A percentile compares a stretch with the other conserved stretches of the same genome.
Evolutionary conservation across 2,329 filamentous ascomycete genomes (phyloP).

Genomic region (Penicillium nordicum): DNA sequence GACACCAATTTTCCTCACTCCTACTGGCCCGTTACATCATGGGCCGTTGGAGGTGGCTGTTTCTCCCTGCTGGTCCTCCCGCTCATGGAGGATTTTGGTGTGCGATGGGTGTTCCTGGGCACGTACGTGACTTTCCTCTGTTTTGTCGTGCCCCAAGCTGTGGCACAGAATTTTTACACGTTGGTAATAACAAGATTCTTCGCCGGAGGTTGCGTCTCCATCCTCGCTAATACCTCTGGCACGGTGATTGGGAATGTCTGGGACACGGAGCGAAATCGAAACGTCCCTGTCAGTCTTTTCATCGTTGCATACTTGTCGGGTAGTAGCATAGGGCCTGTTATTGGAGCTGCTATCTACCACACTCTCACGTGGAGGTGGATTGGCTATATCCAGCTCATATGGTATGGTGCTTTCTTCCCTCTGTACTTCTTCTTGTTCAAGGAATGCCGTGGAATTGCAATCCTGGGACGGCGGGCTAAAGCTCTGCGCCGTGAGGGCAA

Average conservation of each 20-base stretch:
- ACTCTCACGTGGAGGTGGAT: slow-evolving; percentile 37
- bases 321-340: slow-evolving; percentile 45
- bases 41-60: slow-evolving; percentile 30
- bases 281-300: slow-evolving; percentile 42
- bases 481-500: slow-evolving; percentile 32
- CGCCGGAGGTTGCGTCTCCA: slow-evolving; percentile 42
- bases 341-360: slow-evolving; percentile 38
- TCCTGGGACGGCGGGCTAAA: slow-evolving; percentile 36
- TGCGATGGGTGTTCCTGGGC: slow-evolving; percentile 40
- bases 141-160: slow-evolving; percentile 43
- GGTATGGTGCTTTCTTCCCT: slow-evolving; percentile 36
- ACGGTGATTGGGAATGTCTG: slow-evolving; percentile 33
- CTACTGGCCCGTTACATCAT: slow-evolving; percentile 34
- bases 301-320: slow-evolving; percentile 43
- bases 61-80: slow-evolving; percentile 32
- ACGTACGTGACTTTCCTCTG: slow-evolving; percentile 40
- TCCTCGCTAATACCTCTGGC: slow-evolving; percentile 38
- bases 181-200: slow-evolving; percentile 45
- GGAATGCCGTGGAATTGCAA: slow-evolving; percentile 43
- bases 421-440: slow-evolving; percentile 40
- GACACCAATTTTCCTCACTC: slow-evolving; percentile 31
- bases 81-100: slow-evolving; percentile 41
- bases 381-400: slow-evolving; percentile 44
- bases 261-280: slow-evolving; percentile 34
- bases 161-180: slow-evolving; percentile 47